phyloP scores from a whole-genome alignment of 1,284 basidiomycete genomes.

The Uromyces viciae-fabae region DNA sequence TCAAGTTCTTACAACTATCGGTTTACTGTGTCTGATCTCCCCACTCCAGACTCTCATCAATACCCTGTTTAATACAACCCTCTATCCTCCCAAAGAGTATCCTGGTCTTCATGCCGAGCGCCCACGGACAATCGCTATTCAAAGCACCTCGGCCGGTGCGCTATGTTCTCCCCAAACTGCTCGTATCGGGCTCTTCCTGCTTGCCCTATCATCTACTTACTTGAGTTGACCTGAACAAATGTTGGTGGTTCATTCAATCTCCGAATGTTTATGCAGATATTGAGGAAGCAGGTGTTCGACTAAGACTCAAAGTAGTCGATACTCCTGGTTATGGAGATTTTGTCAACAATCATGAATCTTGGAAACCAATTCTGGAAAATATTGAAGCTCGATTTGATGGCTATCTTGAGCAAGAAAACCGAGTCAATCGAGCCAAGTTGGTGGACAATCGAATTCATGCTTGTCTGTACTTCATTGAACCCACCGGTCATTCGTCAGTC shows the following conservation, averaged over 20 bases:
- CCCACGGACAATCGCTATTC: constrained; percentile 87
- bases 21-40: no score
- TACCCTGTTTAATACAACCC: constrained; percentile 89
- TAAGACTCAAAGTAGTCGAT: constrained; percentile 94
- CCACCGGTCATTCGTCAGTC: constrained; percentile 86
- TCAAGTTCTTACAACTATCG: neutral
- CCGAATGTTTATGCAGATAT: constrained; percentile 78
- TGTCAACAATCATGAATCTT: constrained; percentile 96
- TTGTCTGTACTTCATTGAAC: constrained; percentile 95
- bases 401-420: constrained; percentile 94
- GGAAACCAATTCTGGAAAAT: constrained; percentile 95
- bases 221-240: constrained; percentile 50
- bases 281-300: constrained; percentile 89
- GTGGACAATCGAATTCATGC: constrained; percentile 67
- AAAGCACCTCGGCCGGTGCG: constrained; percentile 90
- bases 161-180: constrained; percentile 72
- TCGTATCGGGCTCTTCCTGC: constrained; percentile 65
- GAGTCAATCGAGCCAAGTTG: constrained; percentile 83
- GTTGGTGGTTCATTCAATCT: constrained; percentile 49
- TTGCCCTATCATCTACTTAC: constrained; percentile 1
- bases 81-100: constrained; percentile 73
- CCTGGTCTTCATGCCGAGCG: constrained; percentile 77
- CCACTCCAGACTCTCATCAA: constrained; percentile 72
- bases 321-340: constrained; percentile 96
- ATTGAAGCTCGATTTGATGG: constrained; percentile 94